Evolutionary conservation across 2,329 filamentous ascomycete species (phyloP), one percentile per base, ranked within the genome.

Genomic region (Aspergillus glaucus): DNA sequence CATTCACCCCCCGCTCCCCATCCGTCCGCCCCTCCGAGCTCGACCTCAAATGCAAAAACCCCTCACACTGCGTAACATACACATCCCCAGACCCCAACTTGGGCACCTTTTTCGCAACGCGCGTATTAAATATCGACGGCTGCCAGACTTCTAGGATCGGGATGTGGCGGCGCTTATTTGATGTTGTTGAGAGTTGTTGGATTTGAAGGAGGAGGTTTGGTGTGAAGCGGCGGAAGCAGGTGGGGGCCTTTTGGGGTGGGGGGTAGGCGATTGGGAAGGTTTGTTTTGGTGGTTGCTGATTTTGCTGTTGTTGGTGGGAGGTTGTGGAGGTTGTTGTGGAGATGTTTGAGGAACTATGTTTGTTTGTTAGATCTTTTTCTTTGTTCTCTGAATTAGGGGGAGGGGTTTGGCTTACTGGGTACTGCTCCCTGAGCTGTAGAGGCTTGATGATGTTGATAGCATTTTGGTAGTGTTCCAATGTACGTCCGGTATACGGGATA

Each of bases 131-230:
- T 8, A 56, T 54, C 5, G 56, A 53, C 17, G 64, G 62, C 21
- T 60, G 62, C 58, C 61, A 63, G 51, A 65, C 51, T 30, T 64
- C 64, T 1, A 66, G 53, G 12, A 67, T 61, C 2, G 64, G 62
- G 7, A 63, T 52, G 15, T 56, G 57, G 19, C 61, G 37, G 15
- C 19, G 37, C 17, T 12, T 40, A 19, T 56, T 50, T 8, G 55
- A 55, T 12, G 47, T 21, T 14, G 47, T 15, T 3, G 49, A 48
- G 26, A 66, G 43, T 55, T 66, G 64, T 54, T 67, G 64, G 46
- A 67, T 60, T 56, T 67, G 64, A 2, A 67, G 59, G 4, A 63
- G 52, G 19, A 65, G 54, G 19, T 60, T 61, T 8, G 64, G 51
- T 22, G 55, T 51, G 37, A 66, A 40, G 17, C 37, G 55, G 4